Evolutionary conservation across 2,329 filamentous ascomycete species (phyloP), one percentile per base, ranked within the genome.

Genomic region (Talaromyces amestolkiae): DNA sequence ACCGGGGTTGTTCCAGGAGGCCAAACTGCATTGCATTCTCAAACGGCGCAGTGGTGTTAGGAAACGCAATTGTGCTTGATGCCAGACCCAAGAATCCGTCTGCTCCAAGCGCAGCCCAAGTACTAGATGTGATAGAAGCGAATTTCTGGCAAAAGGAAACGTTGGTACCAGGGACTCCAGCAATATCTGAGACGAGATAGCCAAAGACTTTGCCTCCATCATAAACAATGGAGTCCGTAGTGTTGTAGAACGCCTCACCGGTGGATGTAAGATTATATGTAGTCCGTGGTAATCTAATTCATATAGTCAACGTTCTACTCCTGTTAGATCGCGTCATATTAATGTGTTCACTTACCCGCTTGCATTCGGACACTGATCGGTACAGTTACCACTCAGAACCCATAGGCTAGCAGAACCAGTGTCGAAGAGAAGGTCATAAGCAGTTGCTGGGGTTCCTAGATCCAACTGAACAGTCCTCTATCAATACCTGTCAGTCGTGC

Each of bases 231-330:
- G 31, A 35, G 53, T 58, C 53, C 10, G 53, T 58, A 39, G 19
- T 58, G 33, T 58, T 58, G 53, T 35, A 39, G 17, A 13, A 58
- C n/a, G 35, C 31, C 35, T 58, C 53, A 8, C 53, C 53, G 8
- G 53, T 58, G 13, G 53, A 58, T 15, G 53, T 58, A 13, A 35
- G 31, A 37, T 58, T 58, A 58, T 58, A 58, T 19, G 31, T 58
- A 58, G 31, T 39, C 35, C 53, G 53, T 39, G 33, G 17, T 9
- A 39, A 22, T 58, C 53, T 58, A 39, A 24, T 15, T 13, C 22
- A 24, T 58, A 6, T 19, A 58, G 39, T 39, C 53, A 39, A 33
- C 31, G 11, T 35, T 39, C n/a, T 22, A 24, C 10, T 58, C 19
- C 31, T 11, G 51, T 39, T 24, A 39, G 6, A 9, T 39, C 53